phyloP scores from a whole-genome alignment of 352 stramenopile genomes.

The Phytopythium boreale region DNA sequence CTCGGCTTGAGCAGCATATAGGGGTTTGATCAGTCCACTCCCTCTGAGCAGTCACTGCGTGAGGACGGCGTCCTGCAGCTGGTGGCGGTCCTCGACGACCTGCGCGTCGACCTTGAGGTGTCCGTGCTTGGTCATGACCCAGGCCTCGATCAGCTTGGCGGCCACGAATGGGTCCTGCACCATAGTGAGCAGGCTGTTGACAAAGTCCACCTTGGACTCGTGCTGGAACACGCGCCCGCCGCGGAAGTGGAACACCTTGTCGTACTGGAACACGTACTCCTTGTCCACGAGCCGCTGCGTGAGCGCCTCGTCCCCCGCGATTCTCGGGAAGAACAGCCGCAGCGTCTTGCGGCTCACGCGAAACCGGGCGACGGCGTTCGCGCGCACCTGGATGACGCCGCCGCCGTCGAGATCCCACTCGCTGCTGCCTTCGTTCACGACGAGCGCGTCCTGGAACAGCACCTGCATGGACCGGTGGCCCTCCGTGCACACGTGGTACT shows the following conservation, averaged over 20 bases:
- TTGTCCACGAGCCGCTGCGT: constrained; percentile 53
- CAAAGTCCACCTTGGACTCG: constrained; percentile 49
- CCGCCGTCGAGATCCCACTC: constrained; percentile 1
- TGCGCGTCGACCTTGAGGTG: constrained; percentile 40
- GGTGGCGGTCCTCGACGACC: constrained; percentile 39
- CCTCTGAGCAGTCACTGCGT: constrained; percentile 12
- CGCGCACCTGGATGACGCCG: constrained; percentile 31
- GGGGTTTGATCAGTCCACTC: no score
- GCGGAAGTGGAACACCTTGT: constrained; percentile 70
- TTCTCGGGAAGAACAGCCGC: constrained; percentile 39
- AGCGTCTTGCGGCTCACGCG: constrained; percentile 47
- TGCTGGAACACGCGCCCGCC: constrained; percentile 51
- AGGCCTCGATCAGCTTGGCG: constrained; percentile 47
- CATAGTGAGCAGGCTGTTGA: constrained; percentile 45
- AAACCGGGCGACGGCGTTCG: constrained; percentile 32
- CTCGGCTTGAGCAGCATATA: neutral
- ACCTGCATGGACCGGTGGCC: constrained; percentile 29
- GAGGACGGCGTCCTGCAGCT: constrained; percentile 33
- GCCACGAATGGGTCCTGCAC: constrained; percentile 49
- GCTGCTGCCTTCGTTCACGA: constrained; percentile 16
- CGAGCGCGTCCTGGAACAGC: constrained; percentile 18
- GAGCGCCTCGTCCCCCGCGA: constrained; percentile 52
- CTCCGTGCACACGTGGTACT: constrained; percentile 38
- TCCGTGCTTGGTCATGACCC: constrained; percentile 57
- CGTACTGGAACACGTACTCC: constrained; percentile 59